Base-by-base conservation (phyloP, 2,329 filamentous ascomycete genomes). In the Cadophora luteo-olivacea region DNA sequence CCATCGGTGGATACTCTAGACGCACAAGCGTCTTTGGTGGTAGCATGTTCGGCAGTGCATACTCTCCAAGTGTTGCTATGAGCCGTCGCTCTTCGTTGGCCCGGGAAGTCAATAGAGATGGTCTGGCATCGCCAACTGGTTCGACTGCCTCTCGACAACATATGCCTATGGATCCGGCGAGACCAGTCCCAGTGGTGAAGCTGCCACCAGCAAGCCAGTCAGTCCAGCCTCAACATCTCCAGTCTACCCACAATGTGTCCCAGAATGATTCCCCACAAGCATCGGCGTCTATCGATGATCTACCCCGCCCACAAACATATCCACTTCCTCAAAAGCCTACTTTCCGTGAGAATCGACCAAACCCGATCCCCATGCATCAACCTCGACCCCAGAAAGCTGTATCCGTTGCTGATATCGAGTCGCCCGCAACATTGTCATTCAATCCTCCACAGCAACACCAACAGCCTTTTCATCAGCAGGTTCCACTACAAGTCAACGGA, bases 351-450 rank as follows among this genome's bases (percentile, higher is more conserved):
- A 88, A 83, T 73, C 81, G 84, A 54, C 80, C 84, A 5, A 83
- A 78, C 72, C 79, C 82, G 54, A 82, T 87, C 73, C 87, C 93
- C 0, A 97, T 98, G 89, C 93, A 98, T 78, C 96, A 98, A 78
- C 96, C 96, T 67, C 91, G 93, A 64, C 95, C 96, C 9, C 94
- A 98, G 79, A 98, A 98, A 84, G 86, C 94, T 6, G 93, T 98
- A 38, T 97, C 94, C 11, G 89, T 98, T 68, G 92, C 93, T 67
- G 94, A 93, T 75, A 97, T 98, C 74, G 96, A 98, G 79, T 92
- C 92, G 8, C 93, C 94, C 82, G 74, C 78, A 80, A 68, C 80
- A 79, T 63, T 83, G 83, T 75, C 84, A 73, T 82, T 89, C 80
- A 82, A 84, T 33, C 85, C 86, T 71, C 86, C 87, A 16, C 87